Percentiles rank a stretch among this genome's conserved stretches.
Conservation (phyloP, 2,329 filamentous ascomycete genomes). For the Colletotrichum trifolii region DNA sequence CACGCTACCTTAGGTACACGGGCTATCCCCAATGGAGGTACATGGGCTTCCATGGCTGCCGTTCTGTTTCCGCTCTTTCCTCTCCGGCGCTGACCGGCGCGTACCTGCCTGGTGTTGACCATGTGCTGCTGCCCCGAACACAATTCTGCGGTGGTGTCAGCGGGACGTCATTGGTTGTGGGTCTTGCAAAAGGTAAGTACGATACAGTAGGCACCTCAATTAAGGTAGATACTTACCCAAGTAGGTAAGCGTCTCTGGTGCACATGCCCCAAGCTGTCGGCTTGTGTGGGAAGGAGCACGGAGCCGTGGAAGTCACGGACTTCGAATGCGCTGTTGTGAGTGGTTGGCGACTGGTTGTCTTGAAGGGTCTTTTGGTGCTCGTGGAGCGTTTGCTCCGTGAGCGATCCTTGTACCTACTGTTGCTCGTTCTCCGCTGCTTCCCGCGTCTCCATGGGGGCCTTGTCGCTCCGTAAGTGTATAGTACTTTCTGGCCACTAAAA, state of each 20-base stretch:
- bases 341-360: neutral
- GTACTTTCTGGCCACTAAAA: too few relatives aligned
- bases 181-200: neutral
- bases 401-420: neutral
- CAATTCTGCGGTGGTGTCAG: conserved; percentile 17
- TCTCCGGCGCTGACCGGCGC: neutral
- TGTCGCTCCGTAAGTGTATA: too few relatives aligned
- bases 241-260: too few relatives aligned
- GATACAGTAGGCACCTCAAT: too few relatives aligned
- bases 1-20: too few relatives aligned
- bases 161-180: conserved; percentile 31
- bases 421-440: conserved; percentile 14
- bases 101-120: conserved; percentile 1
- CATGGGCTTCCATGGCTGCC: neutral
- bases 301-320: conserved; percentile 19
- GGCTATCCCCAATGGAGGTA: too few relatives aligned
- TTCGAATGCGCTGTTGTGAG: conserved; percentile 3
- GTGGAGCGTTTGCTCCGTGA: conserved; percentile 32
- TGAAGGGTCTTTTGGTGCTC: neutral
- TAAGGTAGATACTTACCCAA: neutral
- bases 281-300: neutral
- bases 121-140: neutral
- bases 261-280: too few relatives aligned
- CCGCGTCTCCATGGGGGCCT: neutral
- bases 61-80: neutral